These are phyloP conservation scores for Odontarrhena argentea DNA, from an alignment of 345 rosid genomes.

Conservation along the genomic window DNA sequence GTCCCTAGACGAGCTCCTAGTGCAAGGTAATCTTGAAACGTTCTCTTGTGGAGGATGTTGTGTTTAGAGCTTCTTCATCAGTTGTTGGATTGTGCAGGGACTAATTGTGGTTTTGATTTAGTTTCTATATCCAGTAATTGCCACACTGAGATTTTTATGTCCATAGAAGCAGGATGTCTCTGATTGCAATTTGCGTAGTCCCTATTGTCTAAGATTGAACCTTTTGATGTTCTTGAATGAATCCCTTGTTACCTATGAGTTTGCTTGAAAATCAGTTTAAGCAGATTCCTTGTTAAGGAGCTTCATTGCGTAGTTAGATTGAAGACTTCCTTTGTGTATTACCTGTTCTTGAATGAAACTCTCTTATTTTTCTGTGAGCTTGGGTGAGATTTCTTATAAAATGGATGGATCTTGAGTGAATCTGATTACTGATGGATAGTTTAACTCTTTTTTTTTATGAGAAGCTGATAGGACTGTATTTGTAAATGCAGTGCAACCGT, in stretches of 20 bases:
- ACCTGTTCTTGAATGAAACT: not conserved
- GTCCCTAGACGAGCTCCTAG: constrained; percentile 93
- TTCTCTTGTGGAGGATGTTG: not conserved
- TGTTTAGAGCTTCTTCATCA: not conserved
- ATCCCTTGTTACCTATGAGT: not conserved
- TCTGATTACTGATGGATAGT: not conserved
- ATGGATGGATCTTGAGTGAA: not conserved
- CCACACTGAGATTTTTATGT: not conserved
- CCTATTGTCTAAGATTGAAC: not conserved
- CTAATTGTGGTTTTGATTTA: not conserved
- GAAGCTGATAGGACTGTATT: constrained; percentile 16
- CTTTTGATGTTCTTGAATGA: constrained; percentile 20
- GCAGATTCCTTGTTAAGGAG: not conserved
- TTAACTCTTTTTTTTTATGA: not conserved
- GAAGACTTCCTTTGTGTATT: not conserved
- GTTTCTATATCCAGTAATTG: not conserved
- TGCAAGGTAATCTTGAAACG: constrained; percentile 61
- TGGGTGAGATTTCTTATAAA: constrained; percentile 1
- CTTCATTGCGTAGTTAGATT: not conserved
- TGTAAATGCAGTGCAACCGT: constrained; percentile 71
- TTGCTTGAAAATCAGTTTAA: not conserved
- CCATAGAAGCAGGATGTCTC: not conserved
- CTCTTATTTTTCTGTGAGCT: not conserved
- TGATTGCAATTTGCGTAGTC: not conserved
- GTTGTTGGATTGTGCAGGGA: not conserved